Evolutionary conservation across 2,329 filamentous ascomycete species (phyloP).

Genomic region (Cephalotrichum gorgonifer): DNA sequence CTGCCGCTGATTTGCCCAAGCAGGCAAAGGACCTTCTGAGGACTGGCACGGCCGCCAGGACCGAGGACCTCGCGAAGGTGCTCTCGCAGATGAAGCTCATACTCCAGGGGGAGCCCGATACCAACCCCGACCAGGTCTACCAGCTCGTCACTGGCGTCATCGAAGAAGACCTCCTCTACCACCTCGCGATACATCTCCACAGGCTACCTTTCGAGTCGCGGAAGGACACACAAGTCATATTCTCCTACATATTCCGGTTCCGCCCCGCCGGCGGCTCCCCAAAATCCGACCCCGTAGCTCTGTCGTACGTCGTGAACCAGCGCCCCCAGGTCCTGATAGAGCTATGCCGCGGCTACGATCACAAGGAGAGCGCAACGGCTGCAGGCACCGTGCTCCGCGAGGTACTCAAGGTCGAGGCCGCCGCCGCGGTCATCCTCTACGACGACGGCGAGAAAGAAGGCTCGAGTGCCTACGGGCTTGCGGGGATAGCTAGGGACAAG

Average conservation of each 20-base stretch:
- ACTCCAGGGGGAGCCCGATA: constrained; percentile 84
- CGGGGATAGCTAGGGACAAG: constrained; percentile 64
- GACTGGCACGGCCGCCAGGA: constrained; percentile 33
- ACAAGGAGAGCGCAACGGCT: constrained; percentile 83
- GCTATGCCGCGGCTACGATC: constrained; percentile 79
- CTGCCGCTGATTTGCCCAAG: constrained; percentile 42
- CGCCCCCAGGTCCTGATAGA: constrained; percentile 81
- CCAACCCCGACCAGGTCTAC: constrained; percentile 77
- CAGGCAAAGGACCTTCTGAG: constrained; percentile 26
- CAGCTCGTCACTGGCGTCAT: constrained; percentile 77
- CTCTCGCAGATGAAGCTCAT: constrained; percentile 86
- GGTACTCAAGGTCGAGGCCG: constrained; percentile 79
- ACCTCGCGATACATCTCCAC: constrained; percentile 73
- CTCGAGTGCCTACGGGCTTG: constrained; percentile 65
- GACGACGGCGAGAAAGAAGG: constrained; percentile 68
- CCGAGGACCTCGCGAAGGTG: constrained; percentile 78
- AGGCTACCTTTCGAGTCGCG: constrained; percentile 88
- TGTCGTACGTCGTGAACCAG: constrained; percentile 80
- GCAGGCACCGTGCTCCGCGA: constrained; percentile 86
- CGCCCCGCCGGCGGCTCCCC: constrained; percentile 58
- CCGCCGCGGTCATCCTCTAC: constrained; percentile 84
- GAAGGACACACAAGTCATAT: constrained; percentile 91
- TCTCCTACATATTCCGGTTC: constrained; percentile 90
- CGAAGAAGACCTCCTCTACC: constrained; percentile 78
- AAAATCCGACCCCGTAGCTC: constrained; percentile 67